phyloP scores from a whole-genome alignment of 345 rosid genomes.

The Nephelium lappaceum region DNA sequence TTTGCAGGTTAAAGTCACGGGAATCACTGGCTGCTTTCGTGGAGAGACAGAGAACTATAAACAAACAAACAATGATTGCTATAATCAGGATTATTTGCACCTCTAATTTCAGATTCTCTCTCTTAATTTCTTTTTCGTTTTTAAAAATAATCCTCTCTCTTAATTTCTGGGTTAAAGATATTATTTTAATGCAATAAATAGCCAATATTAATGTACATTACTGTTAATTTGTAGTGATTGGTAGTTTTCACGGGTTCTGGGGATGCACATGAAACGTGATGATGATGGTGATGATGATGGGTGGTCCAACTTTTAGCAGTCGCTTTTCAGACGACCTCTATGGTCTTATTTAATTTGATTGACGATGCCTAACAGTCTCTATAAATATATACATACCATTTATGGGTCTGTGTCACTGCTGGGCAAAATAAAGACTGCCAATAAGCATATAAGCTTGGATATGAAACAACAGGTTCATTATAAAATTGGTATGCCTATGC shows the following conservation, averaged over 20 bases:
- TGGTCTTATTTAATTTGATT: constrained; percentile 2
- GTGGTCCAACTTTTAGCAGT: background rate
- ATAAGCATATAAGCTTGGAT: too few species aligned
- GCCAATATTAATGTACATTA: background rate
- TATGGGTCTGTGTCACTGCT: background rate
- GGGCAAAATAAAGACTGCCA: constrained; percentile 10
- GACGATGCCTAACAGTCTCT: background rate
- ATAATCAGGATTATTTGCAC: constrained; percentile 13
- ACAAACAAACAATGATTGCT: background rate
- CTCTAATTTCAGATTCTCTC: too few species aligned
- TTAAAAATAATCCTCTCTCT: background rate
- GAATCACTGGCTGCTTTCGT: constrained; percentile 15
- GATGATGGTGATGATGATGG: background rate
- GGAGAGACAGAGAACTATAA: background rate
- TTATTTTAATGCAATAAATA: background rate
- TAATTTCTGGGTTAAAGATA: background rate
- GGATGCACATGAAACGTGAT: constrained; percentile 2
- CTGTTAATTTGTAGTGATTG: background rate
- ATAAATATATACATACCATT: background rate
- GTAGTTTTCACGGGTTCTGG: background rate
- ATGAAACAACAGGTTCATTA: background rate
- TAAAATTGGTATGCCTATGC: background rate
- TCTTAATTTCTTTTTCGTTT: too few species aligned
- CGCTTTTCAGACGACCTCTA: constrained; percentile 7
- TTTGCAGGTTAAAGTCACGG: constrained; percentile 41